Evolutionary conservation across 2,329 filamentous ascomycete genomes (phyloP).

Genomic region (Talaromyces rugulosus): DNA sequence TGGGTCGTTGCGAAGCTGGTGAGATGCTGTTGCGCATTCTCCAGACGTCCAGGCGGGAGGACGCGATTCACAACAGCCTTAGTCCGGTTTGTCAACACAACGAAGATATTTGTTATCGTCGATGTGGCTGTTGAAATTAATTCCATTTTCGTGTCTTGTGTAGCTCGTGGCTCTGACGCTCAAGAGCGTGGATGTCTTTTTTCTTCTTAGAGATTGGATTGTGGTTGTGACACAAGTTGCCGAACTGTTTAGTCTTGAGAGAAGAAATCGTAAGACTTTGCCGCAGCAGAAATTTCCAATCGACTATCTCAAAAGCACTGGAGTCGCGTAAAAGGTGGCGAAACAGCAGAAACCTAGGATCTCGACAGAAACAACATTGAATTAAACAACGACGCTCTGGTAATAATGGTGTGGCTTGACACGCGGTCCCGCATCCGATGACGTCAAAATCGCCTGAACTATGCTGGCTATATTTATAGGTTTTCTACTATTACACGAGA

Average conservation of each 20-base stretch:
- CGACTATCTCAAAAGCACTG: background rate
- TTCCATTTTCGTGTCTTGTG: background rate
- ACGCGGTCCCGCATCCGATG: background rate
- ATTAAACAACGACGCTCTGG: background rate
- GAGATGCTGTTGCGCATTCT: conserved; percentile 52
- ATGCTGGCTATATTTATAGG: background rate
- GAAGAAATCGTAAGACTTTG: background rate
- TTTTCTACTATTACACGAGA: background rate
- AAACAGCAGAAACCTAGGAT: background rate
- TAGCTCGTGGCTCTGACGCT: background rate
- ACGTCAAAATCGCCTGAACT: background rate
- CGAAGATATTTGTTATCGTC: conserved; percentile 2
- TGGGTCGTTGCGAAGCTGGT: conserved; percentile 57
- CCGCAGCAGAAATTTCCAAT: background rate
- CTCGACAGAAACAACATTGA: background rate
- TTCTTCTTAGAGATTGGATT: background rate
- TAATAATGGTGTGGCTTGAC: background rate
- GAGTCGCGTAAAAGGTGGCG: background rate
- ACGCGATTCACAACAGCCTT: conserved; percentile 42
- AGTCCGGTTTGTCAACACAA: conserved; percentile 1
- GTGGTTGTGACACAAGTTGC: background rate
- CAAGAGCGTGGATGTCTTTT: background rate
- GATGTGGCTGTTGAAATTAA: conserved; percentile 2
- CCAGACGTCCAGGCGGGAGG: conserved; percentile 59
- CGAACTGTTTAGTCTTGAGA: background rate